Conservation (phyloP, 371 early-diverging fungal species). For the Capniomyces stellatus region DNA sequence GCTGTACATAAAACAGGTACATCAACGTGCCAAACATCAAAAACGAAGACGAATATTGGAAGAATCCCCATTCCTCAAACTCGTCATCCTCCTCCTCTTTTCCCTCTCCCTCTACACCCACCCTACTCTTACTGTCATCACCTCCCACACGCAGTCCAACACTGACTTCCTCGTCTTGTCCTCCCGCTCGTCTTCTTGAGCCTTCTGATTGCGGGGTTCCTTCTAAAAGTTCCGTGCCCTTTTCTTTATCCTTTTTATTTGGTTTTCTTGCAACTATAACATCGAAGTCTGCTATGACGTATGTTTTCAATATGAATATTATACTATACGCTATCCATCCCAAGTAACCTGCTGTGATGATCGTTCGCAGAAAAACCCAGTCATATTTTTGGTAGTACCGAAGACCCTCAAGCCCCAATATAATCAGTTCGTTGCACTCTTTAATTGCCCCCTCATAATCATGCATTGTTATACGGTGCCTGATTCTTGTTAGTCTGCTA, state of each 20-base stretch:
- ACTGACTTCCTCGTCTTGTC: neutral
- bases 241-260: neutral
- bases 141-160: neutral
- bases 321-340: conserved; percentile 82
- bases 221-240: too few relatives aligned
- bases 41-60: conserved; percentile 19
- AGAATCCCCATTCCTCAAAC: conserved; percentile 1
- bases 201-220: neutral
- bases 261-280: too few relatives aligned
- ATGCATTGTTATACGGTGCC: conserved; percentile 32
- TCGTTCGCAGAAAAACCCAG: conserved; percentile 72
- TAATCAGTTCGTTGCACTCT: conserved; percentile 37
- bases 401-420: conserved; percentile 57
- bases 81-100: neutral
- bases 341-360: conserved; percentile 73
- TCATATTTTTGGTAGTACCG: conserved; percentile 92
- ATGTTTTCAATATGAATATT: conserved; percentile 36
- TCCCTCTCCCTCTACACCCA: neutral
- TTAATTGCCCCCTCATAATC: conserved; percentile 43
- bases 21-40: conserved; percentile 32
- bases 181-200: neutral
- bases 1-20: conserved; percentile 46
- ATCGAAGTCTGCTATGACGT: conserved; percentile 7
- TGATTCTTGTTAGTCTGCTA: conserved; percentile 34
- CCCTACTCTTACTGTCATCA: neutral